These are phyloP conservation scores for Epichloe brachyelytri DNA, from an alignment of 2,329 filamentous ascomycete genomes.

Conservation along the genomic window DNA sequence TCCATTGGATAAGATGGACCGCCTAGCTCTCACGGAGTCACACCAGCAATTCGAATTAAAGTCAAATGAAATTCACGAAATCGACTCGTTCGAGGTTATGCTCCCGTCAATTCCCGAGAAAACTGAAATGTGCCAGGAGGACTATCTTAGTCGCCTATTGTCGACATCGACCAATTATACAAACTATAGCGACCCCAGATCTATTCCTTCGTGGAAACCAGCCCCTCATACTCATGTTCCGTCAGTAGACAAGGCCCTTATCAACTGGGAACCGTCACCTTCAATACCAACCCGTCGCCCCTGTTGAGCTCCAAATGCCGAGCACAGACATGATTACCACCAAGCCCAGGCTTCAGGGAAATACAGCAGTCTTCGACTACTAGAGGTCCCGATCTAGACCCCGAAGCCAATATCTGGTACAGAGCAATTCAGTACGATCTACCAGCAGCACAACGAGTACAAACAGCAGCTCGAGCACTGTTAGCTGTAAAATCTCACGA, in stretches of 20 bases:
- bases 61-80: conserved; percentile 38
- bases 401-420: conserved; percentile 31
- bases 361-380: conserved; percentile 21
- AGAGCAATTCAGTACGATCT: conserved; percentile 35
- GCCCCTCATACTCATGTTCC: not conserved
- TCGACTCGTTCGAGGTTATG: conserved; percentile 34
- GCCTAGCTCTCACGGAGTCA: conserved; percentile 26
- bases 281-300: conserved; percentile 13
- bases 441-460: conserved; percentile 28
- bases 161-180: not conserved
- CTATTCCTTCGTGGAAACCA: not conserved
- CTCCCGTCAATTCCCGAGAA: conserved; percentile 17
- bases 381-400: conserved; percentile 16
- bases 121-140: conserved; percentile 7
- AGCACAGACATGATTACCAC: conserved; percentile 9
- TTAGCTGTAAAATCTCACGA: conserved; percentile 33
- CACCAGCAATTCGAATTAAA: conserved; percentile 29
- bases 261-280: conserved; percentile 15
- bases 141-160: not conserved
- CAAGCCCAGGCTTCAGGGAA: conserved; percentile 26
- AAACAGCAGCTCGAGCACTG: conserved; percentile 22
- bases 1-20: conserved; percentile 24
- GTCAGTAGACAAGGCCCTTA: conserved; percentile 10
- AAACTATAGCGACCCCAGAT: not conserved
- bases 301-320: conserved; percentile 13